Base-by-base conservation (phyloP, 352 stramenopile species). In the Saprolegnia parasitica region DNA sequence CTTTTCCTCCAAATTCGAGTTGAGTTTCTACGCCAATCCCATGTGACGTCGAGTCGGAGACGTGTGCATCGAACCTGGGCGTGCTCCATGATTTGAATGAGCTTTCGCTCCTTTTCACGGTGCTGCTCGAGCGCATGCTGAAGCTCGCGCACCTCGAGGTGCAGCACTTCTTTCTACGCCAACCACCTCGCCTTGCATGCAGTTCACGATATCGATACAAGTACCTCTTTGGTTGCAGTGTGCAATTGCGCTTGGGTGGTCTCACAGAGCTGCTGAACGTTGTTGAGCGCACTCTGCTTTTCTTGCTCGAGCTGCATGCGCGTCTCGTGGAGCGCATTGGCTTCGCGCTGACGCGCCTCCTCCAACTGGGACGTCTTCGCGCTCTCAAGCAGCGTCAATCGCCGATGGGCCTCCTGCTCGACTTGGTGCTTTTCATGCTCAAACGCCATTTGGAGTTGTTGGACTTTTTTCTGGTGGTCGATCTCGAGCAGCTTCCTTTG, bases 251-350 rank as follows among this genome's bases (percentile, higher is more conserved):
- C 67, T 56, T 78, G 26, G 21, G 78, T 63, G n/a, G 52, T 52
- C 55, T 76, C 71, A 52, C 76, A 71, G 23, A 81, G 68, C 47
- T 74, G 68, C 45, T 81, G 67, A 6, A 75, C 60, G 20, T 78
- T 70, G 26, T 72, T 72, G 9, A 76, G 60, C 11, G 54, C 9
- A 81, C 67, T 49, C 75, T 73, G 26, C 78, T 79, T 65, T 76
- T 75, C 57, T 74, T 79, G 26, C 39, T 54, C 57, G 40, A 68
- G 23, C 11, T 65, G 20, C 9, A 61, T 37, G 21, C 54, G 49
- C 0, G 49, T 24, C 16, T 40, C 35, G 16, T 60, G 11, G 11
- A 60, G 52, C 13, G 37, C 39, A 4, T 46, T 21, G 13, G 61
- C 54, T 21, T 70, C 20, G 20, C 50, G n/a, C 4, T 20, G 18